A percentile compares a stretch with the other conserved stretches of the same genome.
Evolutionary conservation across 2,329 filamentous ascomycete species (phyloP).

Genomic region (Penicillium sp.): DNA sequence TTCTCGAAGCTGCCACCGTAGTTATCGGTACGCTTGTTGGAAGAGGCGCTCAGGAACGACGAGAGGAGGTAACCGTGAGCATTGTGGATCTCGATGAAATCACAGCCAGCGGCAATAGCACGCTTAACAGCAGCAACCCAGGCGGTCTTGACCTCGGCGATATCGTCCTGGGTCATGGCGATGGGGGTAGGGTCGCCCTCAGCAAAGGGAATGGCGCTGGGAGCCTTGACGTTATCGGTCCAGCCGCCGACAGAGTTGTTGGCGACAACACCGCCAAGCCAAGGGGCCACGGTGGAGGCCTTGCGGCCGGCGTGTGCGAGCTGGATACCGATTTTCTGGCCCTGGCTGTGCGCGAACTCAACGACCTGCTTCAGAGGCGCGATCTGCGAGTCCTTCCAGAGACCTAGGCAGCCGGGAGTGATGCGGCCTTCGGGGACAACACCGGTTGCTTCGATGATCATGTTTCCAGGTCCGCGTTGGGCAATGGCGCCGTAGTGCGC

Average conservation of each 20-base stretch:
- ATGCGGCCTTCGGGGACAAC: slow-evolving; percentile 77
- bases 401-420: slow-evolving; percentile 57
- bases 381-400: slow-evolving; percentile 85
- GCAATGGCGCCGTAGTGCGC: slow-evolving; percentile 79
- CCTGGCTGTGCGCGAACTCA: slow-evolving; percentile 78
- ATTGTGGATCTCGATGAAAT: slow-evolving; percentile 74
- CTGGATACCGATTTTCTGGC: slow-evolving; percentile 75
- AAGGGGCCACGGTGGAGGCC: slow-evolving; percentile 56
- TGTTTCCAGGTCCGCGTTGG: slow-evolving; percentile 70
- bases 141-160: slow-evolving; percentile 60
- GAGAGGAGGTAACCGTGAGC: slow-evolving; percentile 77
- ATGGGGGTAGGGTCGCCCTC: slow-evolving; percentile 60
- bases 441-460: slow-evolving; percentile 75
- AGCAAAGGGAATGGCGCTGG: slow-evolving; percentile 62
- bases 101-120: slow-evolving; percentile 67
- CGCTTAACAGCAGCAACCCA: slow-evolving; percentile 60
- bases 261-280: slow-evolving; percentile 41
- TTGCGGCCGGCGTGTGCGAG: slow-evolving; percentile 75
- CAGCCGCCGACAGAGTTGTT: slow-evolving; percentile 54
- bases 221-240: slow-evolving; percentile 54
- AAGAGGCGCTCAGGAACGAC: slow-evolving; percentile 64
- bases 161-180: slow-evolving; percentile 67
- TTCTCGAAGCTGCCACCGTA: slow-evolving; percentile 58
- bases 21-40: slow-evolving; percentile 64
- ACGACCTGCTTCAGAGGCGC: slow-evolving; percentile 64